Evolutionary conservation across 2,329 filamentous ascomycete genomes (phyloP).

Genomic region (Penicillium sp.): DNA sequence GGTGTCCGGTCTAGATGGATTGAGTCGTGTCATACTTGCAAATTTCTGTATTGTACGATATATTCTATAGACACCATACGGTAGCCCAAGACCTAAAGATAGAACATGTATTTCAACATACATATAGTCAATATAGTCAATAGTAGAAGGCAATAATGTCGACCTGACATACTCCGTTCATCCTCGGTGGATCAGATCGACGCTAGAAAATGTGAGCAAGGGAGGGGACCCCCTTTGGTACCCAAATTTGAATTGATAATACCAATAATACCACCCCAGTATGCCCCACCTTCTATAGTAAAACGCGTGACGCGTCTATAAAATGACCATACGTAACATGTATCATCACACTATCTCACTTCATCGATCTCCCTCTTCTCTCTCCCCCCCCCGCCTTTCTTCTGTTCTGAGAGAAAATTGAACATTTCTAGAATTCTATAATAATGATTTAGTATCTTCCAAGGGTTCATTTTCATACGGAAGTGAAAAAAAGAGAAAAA

Average conservation of each 20-base stretch:
- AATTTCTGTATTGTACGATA: not conserved
- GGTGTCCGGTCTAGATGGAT: not conserved
- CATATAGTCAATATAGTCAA: not conserved
- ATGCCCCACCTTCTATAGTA: not conserved
- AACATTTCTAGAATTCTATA: constrained; percentile 11
- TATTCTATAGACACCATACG: not conserved
- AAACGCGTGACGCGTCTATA: constrained; percentile 32
- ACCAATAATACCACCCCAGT: not conserved
- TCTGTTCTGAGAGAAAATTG: not conserved
- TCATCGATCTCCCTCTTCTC: constrained; percentile 14
- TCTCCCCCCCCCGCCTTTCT: constrained; percentile 17
- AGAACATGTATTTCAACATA: not conserved
- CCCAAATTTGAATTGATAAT: not conserved
- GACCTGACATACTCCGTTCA: constrained; percentile 6
- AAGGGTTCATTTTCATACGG: not conserved
- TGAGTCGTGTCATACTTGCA: not conserved
- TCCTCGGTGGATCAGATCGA: constrained; percentile 9
- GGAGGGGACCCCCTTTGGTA: constrained; percentile 8
- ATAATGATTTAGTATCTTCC: constrained; percentile 14
- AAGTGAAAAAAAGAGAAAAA: not conserved
- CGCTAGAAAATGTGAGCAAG: constrained; percentile 13
- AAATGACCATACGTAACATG: constrained; percentile 32
- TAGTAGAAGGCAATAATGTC: constrained; percentile 5
- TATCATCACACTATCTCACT: constrained; percentile 15
- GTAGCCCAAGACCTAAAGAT: not conserved